Conservation (phyloP, 73 alveolate species). For the Durusdinium trenchii region DNA sequence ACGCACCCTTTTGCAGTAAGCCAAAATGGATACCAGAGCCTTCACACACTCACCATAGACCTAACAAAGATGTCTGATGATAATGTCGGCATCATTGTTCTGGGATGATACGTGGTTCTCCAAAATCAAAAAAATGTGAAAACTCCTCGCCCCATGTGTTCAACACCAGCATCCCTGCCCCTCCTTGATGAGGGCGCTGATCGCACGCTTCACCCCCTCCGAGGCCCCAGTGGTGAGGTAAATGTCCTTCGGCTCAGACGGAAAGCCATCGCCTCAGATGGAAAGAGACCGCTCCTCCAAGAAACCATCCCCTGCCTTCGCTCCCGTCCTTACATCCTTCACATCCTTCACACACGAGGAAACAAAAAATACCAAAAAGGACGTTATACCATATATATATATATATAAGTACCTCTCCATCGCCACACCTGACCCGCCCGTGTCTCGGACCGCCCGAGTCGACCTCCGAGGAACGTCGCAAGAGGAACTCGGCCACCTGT, state of each 20-base stretch:
- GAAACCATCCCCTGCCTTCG: not conserved
- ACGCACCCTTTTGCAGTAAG: too few relatives aligned
- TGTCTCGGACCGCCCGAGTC: not conserved
- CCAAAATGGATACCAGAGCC: too few relatives aligned
- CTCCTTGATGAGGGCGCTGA: slow-evolving; percentile 60
- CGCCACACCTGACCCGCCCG: not conserved
- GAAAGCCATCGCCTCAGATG: slow-evolving; percentile 59
- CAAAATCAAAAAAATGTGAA: not conserved
- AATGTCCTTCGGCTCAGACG: slow-evolving; percentile 52
- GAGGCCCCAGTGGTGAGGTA: slow-evolving; percentile 91
- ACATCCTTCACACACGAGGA: too few relatives aligned
- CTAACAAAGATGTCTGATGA: too few relatives aligned
- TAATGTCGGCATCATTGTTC: too few relatives aligned
- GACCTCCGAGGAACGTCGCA: not conserved
- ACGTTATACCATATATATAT: not conserved
- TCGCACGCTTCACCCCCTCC: slow-evolving; percentile 88
- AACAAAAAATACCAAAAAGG: too few relatives aligned
- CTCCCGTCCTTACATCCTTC: not conserved
- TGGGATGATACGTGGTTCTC: too few relatives aligned
- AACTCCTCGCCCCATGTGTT: not conserved
- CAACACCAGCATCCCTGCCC: not conserved
- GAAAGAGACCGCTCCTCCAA: not conserved
- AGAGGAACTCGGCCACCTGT: slow-evolving; percentile 40
- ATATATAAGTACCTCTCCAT: not conserved
- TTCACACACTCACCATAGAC: not conserved